phyloP scores from a whole-genome alignment of 148 eudicot genomes.

The Heliamphora exappendiculata region DNA sequence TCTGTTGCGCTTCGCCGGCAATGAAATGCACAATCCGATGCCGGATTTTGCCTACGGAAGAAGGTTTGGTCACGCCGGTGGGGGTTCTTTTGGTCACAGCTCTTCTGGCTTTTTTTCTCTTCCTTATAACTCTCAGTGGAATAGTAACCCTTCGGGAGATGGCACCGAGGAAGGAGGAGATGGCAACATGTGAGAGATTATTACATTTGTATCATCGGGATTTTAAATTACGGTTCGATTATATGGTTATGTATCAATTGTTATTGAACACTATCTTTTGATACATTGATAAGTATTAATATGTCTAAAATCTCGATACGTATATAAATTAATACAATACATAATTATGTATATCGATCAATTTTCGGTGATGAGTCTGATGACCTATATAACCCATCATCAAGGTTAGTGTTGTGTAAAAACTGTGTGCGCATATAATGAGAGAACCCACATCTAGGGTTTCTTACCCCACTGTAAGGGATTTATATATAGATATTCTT shows the following conservation, averaged over 20 bases:
- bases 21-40: not conserved
- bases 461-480: not conserved
- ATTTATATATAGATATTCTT: not conserved
- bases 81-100: constrained; percentile 4
- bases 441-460: not conserved
- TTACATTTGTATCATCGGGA: not conserved
- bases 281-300: too few species aligned
- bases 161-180: constrained; percentile 7
- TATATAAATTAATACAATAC: too few species aligned
- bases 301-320: too few species aligned
- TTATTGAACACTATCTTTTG: too few species aligned
- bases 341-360: not conserved
- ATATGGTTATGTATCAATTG: too few species aligned
- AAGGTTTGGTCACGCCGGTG: not conserved
- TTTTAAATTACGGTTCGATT: too few species aligned
- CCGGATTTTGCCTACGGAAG: constrained; percentile 14
- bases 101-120: not conserved
- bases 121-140: constrained; percentile 14
- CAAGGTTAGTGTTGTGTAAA: not conserved
- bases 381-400: not conserved
- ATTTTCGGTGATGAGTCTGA: not conserved
- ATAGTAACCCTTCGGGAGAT: constrained; percentile 7
- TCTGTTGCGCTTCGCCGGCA: constrained; percentile 27
- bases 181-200: not conserved
- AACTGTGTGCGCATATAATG: not conserved